Evolutionary conservation across 352 stramenopile species (phyloP).

Genomic region (Pythium insidiosum): DNA sequence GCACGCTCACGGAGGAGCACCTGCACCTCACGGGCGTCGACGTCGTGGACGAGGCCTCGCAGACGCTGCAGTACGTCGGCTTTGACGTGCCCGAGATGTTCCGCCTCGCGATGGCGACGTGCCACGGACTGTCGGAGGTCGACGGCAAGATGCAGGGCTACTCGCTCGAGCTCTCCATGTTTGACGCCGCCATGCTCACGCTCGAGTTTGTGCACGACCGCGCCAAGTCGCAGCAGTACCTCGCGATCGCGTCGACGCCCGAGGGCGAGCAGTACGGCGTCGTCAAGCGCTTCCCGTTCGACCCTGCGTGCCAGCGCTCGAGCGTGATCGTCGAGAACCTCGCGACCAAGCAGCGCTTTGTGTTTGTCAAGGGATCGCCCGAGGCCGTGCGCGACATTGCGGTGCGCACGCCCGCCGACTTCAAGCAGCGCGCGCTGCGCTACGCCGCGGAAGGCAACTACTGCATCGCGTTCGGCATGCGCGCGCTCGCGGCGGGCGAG

Average conservation of each 20-base stretch:
- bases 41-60: background rate
- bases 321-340: conserved; percentile 36
- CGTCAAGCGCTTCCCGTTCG: conserved; percentile 41
- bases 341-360: conserved; percentile 19
- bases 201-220: conserved; percentile 23
- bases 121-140: conserved; percentile 30
- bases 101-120: conserved; percentile 32
- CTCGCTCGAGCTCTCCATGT: conserved; percentile 46
- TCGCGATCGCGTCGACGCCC: conserved; percentile 12
- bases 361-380: conserved; percentile 48
- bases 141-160: conserved; percentile 30
- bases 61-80: conserved; percentile 2
- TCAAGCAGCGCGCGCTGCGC: conserved; percentile 29
- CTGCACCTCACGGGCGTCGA: conserved; percentile 37
- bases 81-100: conserved; percentile 8
- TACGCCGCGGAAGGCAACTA: conserved; percentile 61
- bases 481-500: conserved; percentile 11
- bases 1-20: conserved; percentile 40
- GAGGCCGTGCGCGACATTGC: conserved; percentile 28
- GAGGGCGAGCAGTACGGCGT: conserved; percentile 21
- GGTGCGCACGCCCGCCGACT: conserved; percentile 28
- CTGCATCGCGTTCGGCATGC: conserved; percentile 35
- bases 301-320: conserved; percentile 33
- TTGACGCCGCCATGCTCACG: conserved; percentile 22
- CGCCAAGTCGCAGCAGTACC: conserved; percentile 10